Evolutionary conservation across 1,139 yeast species (phyloP), one percentile per base, ranked within the genome.

Genomic region (Hyphopichia pseudoburtonii): DNA sequence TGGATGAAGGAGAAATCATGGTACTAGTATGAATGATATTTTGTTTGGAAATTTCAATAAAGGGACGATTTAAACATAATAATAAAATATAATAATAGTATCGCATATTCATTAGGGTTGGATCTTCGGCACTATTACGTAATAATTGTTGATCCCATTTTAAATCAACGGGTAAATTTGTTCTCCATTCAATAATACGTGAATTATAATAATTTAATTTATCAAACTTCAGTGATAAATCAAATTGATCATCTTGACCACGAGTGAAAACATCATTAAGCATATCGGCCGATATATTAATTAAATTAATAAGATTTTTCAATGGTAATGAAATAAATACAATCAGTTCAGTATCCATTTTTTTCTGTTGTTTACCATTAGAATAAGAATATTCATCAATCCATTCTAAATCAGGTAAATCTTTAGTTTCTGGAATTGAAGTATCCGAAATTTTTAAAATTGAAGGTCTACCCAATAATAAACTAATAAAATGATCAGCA

Each of bases 401-500:
- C 64, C 79, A 74, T 41, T 69, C 78, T 39, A 76, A 64, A 52
- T 79, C 84, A 0, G 83, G 84, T 35, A 80, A 60, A 50, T 79
- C 82, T 38, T 73, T 76, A 4, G 84, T 73, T 46, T 78, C 84
- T 0, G 82, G 80, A 6, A 80, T 77, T 1, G 82, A 70, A 0
- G 84, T 77, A 49, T 80, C 83, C 28, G 75, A 70, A 34, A 75
- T 63, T 45, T 78, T 77, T 40, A 80, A 58, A 2, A 78, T 60
- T 0, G 82, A 73, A 0, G 84, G 82, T 34, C 86, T 56, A 2
- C 86, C 86, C 35, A 80, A 54, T 35, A 80, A 61, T 35, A 80
- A 57, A 52, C 82, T 73, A 19, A 80, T 76, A 47, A 80, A 77
- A 49, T 80, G 83, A 50, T 80, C 86, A 3, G 84, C 82, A 44